Conservation (phyloP, 2,329 filamentous ascomycete genomes). For the Stenocarpella maydis region DNA sequence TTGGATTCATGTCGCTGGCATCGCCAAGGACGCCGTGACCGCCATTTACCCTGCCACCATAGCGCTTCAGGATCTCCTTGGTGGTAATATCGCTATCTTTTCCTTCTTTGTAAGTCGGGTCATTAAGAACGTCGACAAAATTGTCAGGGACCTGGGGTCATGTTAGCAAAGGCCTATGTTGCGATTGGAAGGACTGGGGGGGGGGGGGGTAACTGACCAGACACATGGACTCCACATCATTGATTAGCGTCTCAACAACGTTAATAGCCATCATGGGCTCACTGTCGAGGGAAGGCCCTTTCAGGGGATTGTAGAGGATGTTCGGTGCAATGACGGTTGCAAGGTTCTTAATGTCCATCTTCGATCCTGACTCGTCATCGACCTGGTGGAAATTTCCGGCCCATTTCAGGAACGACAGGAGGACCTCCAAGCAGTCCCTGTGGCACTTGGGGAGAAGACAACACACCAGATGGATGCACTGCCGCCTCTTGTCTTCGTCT, state of each 20-base stretch:
- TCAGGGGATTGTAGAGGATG: conserved; percentile 78
- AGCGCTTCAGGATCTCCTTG: conserved; percentile 95
- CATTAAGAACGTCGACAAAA: conserved; percentile 83
- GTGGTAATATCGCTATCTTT: conserved; percentile 77
- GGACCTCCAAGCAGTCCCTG: conserved; percentile 90
- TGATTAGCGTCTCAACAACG: conserved; percentile 89
- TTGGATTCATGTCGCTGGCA: conserved; percentile 65
- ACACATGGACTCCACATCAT: conserved; percentile 95
- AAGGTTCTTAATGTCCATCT: conserved; percentile 98
- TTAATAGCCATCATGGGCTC: conserved; percentile 95
- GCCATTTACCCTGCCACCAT: conserved; percentile 69
- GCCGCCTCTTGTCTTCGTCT: conserved; percentile 81
- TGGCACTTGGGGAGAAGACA: conserved; percentile 93
- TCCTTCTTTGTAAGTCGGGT: conserved; percentile 76
- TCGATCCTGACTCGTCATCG: conserved; percentile 95
- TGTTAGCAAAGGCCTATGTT: conserved; percentile 38
- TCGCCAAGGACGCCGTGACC: conserved; percentile 66
- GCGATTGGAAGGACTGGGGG: not conserved
- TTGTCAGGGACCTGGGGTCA: conserved; percentile 84
- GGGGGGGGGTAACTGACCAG: conserved; percentile 69
- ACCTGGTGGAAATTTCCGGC: conserved; percentile 96
- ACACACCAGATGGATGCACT: conserved; percentile 88
- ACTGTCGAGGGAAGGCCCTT: conserved; percentile 74
- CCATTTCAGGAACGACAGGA: conserved; percentile 98
- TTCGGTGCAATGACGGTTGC: conserved; percentile 98